phyloP scores from a whole-genome alignment of 495 filamentous ascomycete genomes.

The Aspergillus avenaceus region DNA sequence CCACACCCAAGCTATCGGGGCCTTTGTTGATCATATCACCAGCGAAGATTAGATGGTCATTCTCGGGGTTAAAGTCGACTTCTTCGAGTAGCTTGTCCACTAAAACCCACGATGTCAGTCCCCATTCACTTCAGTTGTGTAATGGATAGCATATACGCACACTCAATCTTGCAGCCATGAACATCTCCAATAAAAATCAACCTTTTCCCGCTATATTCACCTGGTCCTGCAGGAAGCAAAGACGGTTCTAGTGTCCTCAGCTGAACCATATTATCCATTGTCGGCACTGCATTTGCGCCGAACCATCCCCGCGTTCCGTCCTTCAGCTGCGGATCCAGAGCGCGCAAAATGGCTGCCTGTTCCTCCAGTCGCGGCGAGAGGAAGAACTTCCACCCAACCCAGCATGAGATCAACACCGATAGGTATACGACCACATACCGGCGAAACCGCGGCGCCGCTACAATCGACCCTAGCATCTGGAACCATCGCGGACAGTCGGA shows the following conservation, averaged over 20 bases:
- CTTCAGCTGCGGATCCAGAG: conserved; percentile 34
- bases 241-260: conserved; percentile 17
- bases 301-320: conserved; percentile 35
- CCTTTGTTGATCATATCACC: conserved; percentile 90
- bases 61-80: conserved; percentile 53
- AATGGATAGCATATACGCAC: conserved; percentile 30
- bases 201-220: conserved; percentile 17
- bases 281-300: conserved; percentile 44
- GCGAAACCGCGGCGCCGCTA: conserved; percentile 43
- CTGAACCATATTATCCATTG: conserved; percentile 46
- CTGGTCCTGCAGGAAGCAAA: conserved; percentile 8
- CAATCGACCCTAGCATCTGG: conserved; percentile 28
- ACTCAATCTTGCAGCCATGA: conserved; percentile 72
- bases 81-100: conserved; percentile 65
- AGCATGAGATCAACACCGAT: conserved; percentile 31
- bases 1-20: conserved; percentile 73
- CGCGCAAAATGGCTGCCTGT: conserved; percentile 25
- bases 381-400: conserved; percentile 36
- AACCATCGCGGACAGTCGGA: conserved; percentile 22
- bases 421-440: conserved; percentile 44
- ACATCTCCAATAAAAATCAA: conserved; percentile 85
- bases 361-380: conserved; percentile 40
- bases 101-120: conserved; percentile 17
- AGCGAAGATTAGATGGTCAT: conserved; percentile 76
- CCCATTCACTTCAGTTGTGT: background rate